Evolutionary conservation across 2,329 filamentous ascomycete species (phyloP).

Genomic region (Rhynchosporium secalis): DNA sequence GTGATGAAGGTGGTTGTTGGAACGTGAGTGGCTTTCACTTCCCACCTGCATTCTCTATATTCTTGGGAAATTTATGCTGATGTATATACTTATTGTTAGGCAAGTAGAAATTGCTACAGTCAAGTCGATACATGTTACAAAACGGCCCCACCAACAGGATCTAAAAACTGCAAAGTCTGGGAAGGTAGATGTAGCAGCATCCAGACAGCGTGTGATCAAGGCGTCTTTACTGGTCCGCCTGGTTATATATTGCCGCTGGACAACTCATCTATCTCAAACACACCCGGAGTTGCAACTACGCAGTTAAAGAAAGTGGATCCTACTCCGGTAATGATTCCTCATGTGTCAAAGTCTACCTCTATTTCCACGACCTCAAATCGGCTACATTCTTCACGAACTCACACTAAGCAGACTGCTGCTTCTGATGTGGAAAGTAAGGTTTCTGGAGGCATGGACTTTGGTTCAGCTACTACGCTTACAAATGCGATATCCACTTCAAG

Average conservation of each 20-base stretch:
- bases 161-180: slow-evolving; percentile 60
- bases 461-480: background rate
- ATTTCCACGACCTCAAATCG: no score
- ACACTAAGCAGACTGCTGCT: no score
- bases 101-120: slow-evolving; percentile 55
- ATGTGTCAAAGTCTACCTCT: background rate
- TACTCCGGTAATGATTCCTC: background rate
- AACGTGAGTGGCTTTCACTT: slow-evolving; percentile 38
- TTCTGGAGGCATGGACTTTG: background rate
- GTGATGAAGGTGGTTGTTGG: slow-evolving; percentile 60
- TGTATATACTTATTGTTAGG: slow-evolving; percentile 29
- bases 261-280: background rate
- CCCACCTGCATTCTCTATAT: background rate
- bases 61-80: background rate
- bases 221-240: slow-evolving; percentile 51
- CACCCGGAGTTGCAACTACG: no score
- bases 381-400: no score
- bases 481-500: background rate
- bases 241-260: background rate
- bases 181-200: slow-evolving; percentile 58
- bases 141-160: slow-evolving; percentile 58
- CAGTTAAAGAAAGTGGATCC: no score
- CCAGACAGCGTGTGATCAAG: slow-evolving; percentile 46
- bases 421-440: background rate
- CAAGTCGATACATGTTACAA: slow-evolving; percentile 62